A percentile compares a stretch with the other conserved stretches of the same genome.
These are phyloP conservation scores for Capsicum rhomboideum DNA, from an alignment of 257 asterid genomes.

Conservation along the genomic window DNA sequence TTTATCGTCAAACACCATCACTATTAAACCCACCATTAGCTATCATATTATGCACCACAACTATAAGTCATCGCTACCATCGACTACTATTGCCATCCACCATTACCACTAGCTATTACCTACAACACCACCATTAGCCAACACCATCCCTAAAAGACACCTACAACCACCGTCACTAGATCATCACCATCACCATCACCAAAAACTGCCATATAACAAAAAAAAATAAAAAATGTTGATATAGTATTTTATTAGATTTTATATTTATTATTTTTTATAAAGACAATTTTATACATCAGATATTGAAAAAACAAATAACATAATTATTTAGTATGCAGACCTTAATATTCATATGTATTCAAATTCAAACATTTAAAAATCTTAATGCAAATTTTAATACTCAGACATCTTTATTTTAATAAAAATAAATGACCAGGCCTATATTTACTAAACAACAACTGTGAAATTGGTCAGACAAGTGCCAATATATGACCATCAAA, in stretches of 20 bases:
- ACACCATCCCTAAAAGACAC: too few relatives aligned
- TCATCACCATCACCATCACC: too few relatives aligned
- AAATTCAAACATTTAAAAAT: too few relatives aligned
- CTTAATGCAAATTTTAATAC: neutral
- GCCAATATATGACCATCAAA: slow-evolving; percentile 26
- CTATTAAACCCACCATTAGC: too few relatives aligned
- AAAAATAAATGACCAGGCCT: too few relatives aligned
- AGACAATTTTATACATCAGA: neutral
- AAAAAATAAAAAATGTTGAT: too few relatives aligned
- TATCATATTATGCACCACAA: neutral
- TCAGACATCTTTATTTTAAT: neutral
- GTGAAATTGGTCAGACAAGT: slow-evolving; percentile 46
- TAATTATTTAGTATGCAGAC: neutral
- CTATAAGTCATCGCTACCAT: neutral
- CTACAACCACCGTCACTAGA: neutral
- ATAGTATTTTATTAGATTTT: too few relatives aligned
- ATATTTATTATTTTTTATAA: neutral
- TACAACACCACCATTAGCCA: too few relatives aligned
- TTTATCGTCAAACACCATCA: neutral
- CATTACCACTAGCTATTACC: neutral
- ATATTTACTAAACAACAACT: too few relatives aligned
- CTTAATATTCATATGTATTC: too few relatives aligned
- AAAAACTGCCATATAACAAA: too few relatives aligned
- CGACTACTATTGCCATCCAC: neutral
- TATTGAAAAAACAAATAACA: neutral